Conservation (phyloP, 2,329 filamentous ascomycete genomes). For the Cordyceps fumosorosea region DNA sequence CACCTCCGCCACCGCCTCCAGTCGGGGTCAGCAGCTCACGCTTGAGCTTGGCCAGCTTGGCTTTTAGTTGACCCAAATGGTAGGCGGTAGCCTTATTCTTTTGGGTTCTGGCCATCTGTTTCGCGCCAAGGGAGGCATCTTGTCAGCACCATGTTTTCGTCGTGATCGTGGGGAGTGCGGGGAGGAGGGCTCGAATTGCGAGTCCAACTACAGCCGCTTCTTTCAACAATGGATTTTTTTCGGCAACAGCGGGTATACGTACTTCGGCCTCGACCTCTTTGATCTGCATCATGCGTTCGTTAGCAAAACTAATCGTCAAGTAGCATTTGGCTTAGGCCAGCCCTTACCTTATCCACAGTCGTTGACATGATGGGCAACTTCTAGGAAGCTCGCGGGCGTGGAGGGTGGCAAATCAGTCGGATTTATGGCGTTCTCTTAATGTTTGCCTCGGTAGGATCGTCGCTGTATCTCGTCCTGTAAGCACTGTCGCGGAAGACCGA, state of each 20-base stretch:
- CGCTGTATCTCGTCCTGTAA: neutral
- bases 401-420: neutral
- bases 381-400: constrained; percentile 2
- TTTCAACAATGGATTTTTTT: neutral
- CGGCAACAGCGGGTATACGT: constrained; percentile 30
- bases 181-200: neutral
- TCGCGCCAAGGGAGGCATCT: constrained; percentile 17
- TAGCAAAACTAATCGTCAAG: constrained; percentile 1
- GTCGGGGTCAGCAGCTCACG: constrained; percentile 86
- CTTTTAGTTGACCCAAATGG: constrained; percentile 93
- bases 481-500: neutral
- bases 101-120: constrained; percentile 87
- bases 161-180: neutral
- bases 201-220: neutral
- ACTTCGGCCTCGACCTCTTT: constrained; percentile 95
- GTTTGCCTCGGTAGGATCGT: neutral
- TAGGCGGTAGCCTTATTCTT: constrained; percentile 96
- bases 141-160: neutral
- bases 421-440: neutral
- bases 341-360: constrained; percentile 84
- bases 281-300: constrained; percentile 54
- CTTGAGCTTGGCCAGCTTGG: constrained; percentile 96
- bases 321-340: neutral
- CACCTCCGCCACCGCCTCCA: constrained; percentile 76
- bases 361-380: constrained; percentile 70